Base-by-base conservation (phyloP, 148 eudicot species). In the Limonium bicolor region DNA sequence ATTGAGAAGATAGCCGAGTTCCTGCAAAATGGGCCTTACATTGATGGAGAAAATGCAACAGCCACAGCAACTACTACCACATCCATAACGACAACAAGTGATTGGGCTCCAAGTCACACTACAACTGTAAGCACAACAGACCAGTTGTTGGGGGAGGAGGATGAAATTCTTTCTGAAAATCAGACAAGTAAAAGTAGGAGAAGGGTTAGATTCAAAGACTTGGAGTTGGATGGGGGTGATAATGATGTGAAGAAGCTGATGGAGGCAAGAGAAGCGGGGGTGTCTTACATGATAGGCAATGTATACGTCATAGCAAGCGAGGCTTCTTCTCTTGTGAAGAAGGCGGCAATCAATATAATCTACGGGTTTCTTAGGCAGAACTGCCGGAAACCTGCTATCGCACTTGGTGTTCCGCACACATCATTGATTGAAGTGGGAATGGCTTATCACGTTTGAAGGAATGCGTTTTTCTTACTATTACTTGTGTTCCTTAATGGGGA, bases 391-490 rank as follows among this genome's bases (percentile, higher is more conserved):
- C 72, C 76, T 5, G 64, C 68, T 0, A 48, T 22, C 37, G 37
- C 58, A 0, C 72, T 66, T 1, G 62, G 76, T 2, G 32, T 71
- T 25, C 76, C 76, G 4, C 67, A 62, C 19, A 43, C 65, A 5
- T 62, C 76, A 0, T 57, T 66, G 44, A 54, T 71, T 4, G 76
- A 71, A 42, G 65, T 71, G 7, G 68, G 76, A 29, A 62, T 51
- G 58, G 61, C 50, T 24, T 71, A 66, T 64, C 48, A 36, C 7
- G 56, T 71, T 8, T 71, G 49, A 62, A 11, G 28, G 30, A 8
- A 29, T 29, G n/a, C n/a, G n/a, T n/a, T n/a, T n/a, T n/a, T n/a
- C n/a, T n/a, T n/a, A n/a, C n/a, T n/a, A n/a, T n/a, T n/a, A n/a
- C n/a, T n/a, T n/a, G n/a, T n/a, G n/a, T n/a, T n/a, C n/a, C n/a